These are phyloP conservation scores for Gamarada debralockiae DNA, from an alignment of 495 filamentous ascomycete species.

Conservation along the genomic window DNA sequence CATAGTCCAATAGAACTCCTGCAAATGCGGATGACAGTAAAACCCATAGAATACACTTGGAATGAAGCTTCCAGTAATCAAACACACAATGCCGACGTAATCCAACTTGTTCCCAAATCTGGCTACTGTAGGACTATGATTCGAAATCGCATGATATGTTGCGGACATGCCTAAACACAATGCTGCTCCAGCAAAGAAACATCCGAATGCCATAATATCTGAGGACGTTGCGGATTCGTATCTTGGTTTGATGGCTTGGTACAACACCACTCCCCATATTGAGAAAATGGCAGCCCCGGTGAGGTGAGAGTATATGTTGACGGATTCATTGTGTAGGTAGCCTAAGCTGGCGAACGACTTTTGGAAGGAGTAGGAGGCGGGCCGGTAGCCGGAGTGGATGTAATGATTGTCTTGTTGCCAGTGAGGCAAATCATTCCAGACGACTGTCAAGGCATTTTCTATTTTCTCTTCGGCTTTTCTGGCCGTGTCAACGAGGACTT, in stretches of 20 bases:
- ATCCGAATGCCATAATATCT: slow-evolving; percentile 69
- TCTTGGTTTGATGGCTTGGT: slow-evolving; percentile 54
- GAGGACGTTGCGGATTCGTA: slow-evolving; percentile 59
- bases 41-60: slow-evolving; percentile 88
- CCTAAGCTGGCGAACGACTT: slow-evolving; percentile 60
- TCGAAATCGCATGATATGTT: slow-evolving; percentile 68
- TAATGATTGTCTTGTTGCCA: slow-evolving; percentile 80
- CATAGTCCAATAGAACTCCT: slow-evolving; percentile 70
- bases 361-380: slow-evolving; percentile 59
- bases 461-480: slow-evolving; percentile 17
- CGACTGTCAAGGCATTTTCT: slow-evolving; percentile 30
- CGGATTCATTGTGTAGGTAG: slow-evolving; percentile 89
- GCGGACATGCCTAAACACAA: slow-evolving; percentile 83
- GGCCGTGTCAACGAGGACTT: slow-evolving; percentile 12
- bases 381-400: slow-evolving; percentile 69
- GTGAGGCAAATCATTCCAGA: slow-evolving; percentile 60
- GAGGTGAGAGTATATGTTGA: slow-evolving; percentile 92
- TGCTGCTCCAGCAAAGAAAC: slow-evolving; percentile 74
- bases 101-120: slow-evolving; percentile 71
- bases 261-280: slow-evolving; percentile 36
- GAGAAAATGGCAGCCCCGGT: slow-evolving; percentile 54
- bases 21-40: slow-evolving; percentile 57
- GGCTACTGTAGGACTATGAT: slow-evolving; percentile 57
- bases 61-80: slow-evolving; percentile 86
- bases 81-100: slow-evolving; percentile 83